A percentile compares a stretch with the other conserved stretches of the same genome.
These are phyloP conservation scores for Crataegus laevigata DNA, from an alignment of 306 rosid species.

Conservation along the genomic window DNA sequence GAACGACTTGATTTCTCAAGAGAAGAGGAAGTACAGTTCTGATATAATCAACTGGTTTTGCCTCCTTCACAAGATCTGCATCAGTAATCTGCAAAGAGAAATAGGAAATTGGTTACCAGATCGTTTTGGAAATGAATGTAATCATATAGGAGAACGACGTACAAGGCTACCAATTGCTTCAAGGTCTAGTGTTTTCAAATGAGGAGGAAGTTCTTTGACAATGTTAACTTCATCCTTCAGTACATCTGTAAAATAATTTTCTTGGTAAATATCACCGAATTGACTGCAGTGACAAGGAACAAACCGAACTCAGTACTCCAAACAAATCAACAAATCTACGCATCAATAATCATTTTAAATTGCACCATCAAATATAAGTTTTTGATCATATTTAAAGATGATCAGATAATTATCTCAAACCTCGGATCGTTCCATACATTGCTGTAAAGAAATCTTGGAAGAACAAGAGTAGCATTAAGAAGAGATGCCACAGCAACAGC, in stretches of 20 bases:
- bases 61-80: constrained; percentile 84
- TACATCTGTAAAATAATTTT: constrained; percentile 56
- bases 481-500: constrained; percentile 87
- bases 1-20: constrained; percentile 57
- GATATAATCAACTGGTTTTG: constrained; percentile 57
- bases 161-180: constrained; percentile 86
- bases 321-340: background rate
- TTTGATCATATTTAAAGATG: background rate
- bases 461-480: constrained; percentile 82
- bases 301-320: background rate
- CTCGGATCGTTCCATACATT: constrained; percentile 98
- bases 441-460: constrained; percentile 80
- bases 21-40: constrained; percentile 65
- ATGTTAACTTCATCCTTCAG: constrained; percentile 59
- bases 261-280: constrained; percentile 92
- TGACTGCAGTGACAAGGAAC: constrained; percentile 50
- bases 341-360: background rate
- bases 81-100: constrained; percentile 71
- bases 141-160: constrained; percentile 8
- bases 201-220: constrained; percentile 74
- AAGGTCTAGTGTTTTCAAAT: constrained; percentile 52
- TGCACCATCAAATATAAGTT: background rate
- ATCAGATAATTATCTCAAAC: constrained; percentile 26
- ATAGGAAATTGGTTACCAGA: background rate
- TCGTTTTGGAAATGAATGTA: constrained; percentile 1